A percentile compares a stretch with the other conserved stretches of the same genome.
phyloP scores from a whole-genome alignment of 768 basidiomycete species.

The Termitomyces sp. region DNA sequence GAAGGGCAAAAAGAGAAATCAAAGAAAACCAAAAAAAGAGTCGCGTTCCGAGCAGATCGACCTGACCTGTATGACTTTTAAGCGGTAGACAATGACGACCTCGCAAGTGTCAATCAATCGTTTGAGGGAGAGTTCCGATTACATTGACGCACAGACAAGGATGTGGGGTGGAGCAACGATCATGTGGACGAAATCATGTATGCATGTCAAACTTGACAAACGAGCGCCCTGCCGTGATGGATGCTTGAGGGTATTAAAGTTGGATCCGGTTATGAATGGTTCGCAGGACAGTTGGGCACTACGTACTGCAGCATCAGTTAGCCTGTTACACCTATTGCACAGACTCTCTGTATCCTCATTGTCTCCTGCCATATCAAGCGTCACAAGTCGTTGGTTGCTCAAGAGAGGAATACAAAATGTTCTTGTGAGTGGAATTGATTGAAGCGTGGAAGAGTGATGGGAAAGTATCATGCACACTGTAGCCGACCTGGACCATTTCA shows the following conservation, averaged over 20 bases:
- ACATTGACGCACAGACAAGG: background rate
- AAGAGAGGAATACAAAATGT: background rate
- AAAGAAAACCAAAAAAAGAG: conserved; percentile 58
- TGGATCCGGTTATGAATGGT: background rate
- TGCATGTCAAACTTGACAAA: background rate
- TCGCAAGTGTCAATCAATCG: background rate
- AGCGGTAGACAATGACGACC: conserved; percentile 11
- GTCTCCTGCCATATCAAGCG: background rate
- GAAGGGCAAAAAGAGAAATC: conserved; percentile 18
- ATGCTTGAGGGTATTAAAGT: background rate
- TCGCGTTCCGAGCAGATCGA: conserved; percentile 61
- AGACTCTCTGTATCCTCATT: background rate
- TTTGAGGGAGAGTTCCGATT: background rate
- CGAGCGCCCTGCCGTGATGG: background rate
- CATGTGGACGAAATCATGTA: background rate
- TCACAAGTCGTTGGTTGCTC: background rate
- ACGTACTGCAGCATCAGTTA: background rate
- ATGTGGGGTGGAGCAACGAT: background rate
- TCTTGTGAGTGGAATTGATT: conserved; percentile 9
- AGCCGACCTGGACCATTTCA: conserved; percentile 11
- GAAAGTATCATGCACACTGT: conserved; percentile 7
- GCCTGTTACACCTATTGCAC: background rate
- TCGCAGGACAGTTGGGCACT: background rate
- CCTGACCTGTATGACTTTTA: conserved; percentile 76
- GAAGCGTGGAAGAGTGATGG: conserved; percentile 16